Evolutionary conservation across 805 yeast species (phyloP).

Genomic region (Sugiyamaella qingdaonensis): DNA sequence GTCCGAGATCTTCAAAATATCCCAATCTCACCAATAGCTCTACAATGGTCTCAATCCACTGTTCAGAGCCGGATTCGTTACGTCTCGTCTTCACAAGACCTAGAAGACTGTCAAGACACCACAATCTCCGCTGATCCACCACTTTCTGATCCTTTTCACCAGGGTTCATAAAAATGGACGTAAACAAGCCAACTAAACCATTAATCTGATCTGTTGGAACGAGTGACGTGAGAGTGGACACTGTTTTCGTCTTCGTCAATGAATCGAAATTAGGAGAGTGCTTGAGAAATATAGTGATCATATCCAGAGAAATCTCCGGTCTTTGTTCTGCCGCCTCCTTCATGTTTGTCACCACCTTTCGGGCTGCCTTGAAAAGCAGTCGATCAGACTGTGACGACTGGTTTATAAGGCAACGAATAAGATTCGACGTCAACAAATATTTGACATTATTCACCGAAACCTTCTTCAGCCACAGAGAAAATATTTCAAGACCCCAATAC

Average conservation of each 20-base stretch:
- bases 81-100: conserved; percentile 36
- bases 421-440: conserved; percentile 40
- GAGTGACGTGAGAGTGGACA: conserved; percentile 41
- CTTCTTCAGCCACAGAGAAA: conserved; percentile 44
- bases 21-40: conserved; percentile 40
- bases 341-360: conserved; percentile 43
- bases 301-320: conserved; percentile 35
- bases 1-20: conserved; percentile 34
- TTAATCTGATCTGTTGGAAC: conserved; percentile 11
- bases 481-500: conserved; percentile 77
- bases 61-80: conserved; percentile 15
- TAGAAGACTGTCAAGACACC: conserved; percentile 58
- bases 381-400: conserved; percentile 68
- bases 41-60: conserved; percentile 37
- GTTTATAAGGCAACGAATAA: conserved; percentile 68
- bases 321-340: conserved; percentile 38
- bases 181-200: conserved; percentile 25
- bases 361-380: conserved; percentile 62
- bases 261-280: conserved; percentile 59
- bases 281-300: conserved; percentile 36
- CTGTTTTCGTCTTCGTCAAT: conserved; percentile 67
- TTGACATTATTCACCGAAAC: conserved; percentile 23
- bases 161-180: conserved; percentile 17
- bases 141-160: conserved; percentile 23
- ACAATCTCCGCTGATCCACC: conserved; percentile 40